Conservation (phyloP, 73 alveolate genomes). For the Paramecium sonneborni region DNA sequence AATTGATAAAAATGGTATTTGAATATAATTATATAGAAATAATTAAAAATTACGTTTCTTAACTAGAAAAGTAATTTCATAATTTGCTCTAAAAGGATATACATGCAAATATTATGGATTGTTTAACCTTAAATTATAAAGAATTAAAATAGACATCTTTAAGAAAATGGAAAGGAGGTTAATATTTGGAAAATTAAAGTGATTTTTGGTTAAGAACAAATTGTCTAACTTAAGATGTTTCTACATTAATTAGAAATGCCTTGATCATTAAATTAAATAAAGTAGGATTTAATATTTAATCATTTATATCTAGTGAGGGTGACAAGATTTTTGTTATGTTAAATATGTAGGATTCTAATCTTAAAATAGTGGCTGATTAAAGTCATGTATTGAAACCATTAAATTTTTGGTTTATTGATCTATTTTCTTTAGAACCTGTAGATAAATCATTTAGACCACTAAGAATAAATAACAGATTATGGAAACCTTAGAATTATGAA, state of each 20-base stretch:
- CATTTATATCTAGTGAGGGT: background rate
- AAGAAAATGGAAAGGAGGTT: background rate
- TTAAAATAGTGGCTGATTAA: background rate
- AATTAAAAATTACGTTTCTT: background rate
- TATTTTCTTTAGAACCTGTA: slow-evolving; percentile 39
- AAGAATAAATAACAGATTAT: background rate
- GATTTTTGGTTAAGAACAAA: background rate
- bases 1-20: background rate
- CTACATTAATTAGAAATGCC: slow-evolving; percentile 1
- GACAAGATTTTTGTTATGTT: background rate
- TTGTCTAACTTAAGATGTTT: background rate
- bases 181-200: background rate
- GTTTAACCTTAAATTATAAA: background rate
- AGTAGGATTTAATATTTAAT: background rate
- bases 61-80: background rate
- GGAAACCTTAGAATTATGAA: slow-evolving; percentile 31
- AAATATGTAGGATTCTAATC: background rate
- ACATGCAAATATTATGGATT: background rate
- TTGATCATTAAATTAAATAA: background rate
- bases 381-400: background rate
- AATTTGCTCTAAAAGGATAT: background rate
- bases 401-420: slow-evolving; percentile 6
- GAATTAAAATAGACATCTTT: background rate
- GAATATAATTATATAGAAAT: background rate
- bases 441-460: slow-evolving; percentile 11